Evolutionary conservation across 2,329 filamentous ascomycete genomes (phyloP).

Genomic region (Chalara sp.): DNA sequence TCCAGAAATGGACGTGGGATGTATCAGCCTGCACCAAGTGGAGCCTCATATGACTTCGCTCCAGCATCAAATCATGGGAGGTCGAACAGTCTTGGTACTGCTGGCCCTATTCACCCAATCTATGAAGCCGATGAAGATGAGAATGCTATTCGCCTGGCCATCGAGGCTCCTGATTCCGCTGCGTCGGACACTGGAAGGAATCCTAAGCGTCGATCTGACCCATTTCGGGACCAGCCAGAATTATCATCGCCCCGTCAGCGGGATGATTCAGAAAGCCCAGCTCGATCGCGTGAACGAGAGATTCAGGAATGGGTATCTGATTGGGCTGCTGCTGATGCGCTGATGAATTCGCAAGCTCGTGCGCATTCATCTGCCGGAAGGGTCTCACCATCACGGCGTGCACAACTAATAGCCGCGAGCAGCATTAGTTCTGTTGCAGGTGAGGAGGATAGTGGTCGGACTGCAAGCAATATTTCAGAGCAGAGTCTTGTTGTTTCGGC

Average conservation of each 20-base stretch:
- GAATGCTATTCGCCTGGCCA: conserved; percentile 15
- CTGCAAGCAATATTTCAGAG: conserved; percentile 28
- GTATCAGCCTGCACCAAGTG: conserved; percentile 34
- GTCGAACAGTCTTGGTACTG: conserved; percentile 35
- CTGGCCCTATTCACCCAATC: conserved; percentile 54
- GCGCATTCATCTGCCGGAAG: conserved; percentile 22
- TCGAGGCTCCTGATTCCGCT: conserved; percentile 13
- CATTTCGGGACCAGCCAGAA: conserved; percentile 21
- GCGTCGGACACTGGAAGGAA: conserved; percentile 12
- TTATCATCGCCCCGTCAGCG: conserved; percentile 1
- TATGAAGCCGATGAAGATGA: conserved; percentile 52
- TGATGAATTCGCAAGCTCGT: conserved; percentile 22
- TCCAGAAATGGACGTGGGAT: conserved; percentile 26
- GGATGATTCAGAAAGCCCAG: conserved; percentile 18
- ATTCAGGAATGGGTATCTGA: conserved; percentile 30
- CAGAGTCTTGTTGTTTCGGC: conserved; percentile 19
- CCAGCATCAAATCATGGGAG: conserved; percentile 31
- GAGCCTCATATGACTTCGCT: conserved; percentile 27
- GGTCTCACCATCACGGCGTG: conserved; percentile 24
- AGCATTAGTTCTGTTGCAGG: conserved; percentile 18
- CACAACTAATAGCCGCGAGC: conserved; percentile 20
- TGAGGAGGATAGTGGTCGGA: conserved; percentile 25
- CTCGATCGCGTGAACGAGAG: conserved; percentile 24
- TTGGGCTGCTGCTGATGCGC: conserved; percentile 28
- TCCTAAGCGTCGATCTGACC: conserved; percentile 13